Evolutionary conservation across 2,329 filamentous ascomycete species (phyloP), one percentile per base, ranked within the genome.

Genomic region (Xylariales sp.): DNA sequence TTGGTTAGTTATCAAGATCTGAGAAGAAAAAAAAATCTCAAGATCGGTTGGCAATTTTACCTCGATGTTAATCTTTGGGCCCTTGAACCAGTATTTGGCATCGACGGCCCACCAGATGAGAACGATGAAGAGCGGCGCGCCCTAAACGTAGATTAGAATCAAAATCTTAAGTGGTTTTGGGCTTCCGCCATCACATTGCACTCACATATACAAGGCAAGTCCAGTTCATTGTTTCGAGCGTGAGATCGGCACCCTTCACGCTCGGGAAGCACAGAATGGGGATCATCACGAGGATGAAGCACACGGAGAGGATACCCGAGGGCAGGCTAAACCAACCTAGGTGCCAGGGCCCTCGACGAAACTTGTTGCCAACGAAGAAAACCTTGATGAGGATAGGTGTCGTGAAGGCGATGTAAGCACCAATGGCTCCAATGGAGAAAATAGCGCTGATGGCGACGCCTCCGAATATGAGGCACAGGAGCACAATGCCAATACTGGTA

Each of bases 391-490:
- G 74, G 48, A 80, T 74, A 5, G 76, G 75, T 4, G 67, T 74
- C 1, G 70, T 71, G 49, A 80, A 79, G 11, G 75, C 70, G 31
- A 83, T 70, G 49, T 83, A 85, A 12, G 81, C 77, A 0, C 75
- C 79, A 44, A 84, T 81, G 28, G 79, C 82, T 6, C 81, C 83
- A 41, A 86, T 83, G 29, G 72, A 78, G 63, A 86, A 87, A 19
- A 87, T 67, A 3, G 83, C 83, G 6, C 79, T 78, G 43, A 85
- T 76, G 2, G 81, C 78, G 5, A 78, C 57, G 5, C 66, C 58
- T 15, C 82, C 81, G 43, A 86, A 81, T 30, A 86, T 76, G 3
- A 86, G 70, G 1, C 85, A 63, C n/a, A n/a, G n/a, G 42, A 80
- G 67, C 3, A 80, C 40, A 23, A 78, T 73, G 1, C 81, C 81